Evolutionary conservation across 2,329 filamentous ascomycete species (phyloP).

Genomic region (Talaromyces sp.): DNA sequence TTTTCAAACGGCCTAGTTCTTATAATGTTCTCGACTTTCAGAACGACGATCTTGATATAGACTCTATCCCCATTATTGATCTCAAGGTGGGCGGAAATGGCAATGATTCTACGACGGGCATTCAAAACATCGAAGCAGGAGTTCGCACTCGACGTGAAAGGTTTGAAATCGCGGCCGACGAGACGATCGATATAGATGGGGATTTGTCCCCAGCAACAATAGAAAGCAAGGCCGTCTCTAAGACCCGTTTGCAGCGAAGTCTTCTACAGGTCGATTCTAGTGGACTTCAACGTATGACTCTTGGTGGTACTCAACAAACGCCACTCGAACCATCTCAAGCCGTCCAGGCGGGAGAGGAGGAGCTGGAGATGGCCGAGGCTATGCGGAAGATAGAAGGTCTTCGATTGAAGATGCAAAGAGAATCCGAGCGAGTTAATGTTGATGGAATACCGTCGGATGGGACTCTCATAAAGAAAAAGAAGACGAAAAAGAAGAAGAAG

Average conservation of each 20-base stretch:
- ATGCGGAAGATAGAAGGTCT: constrained; percentile 84
- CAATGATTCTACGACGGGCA: constrained; percentile 6
- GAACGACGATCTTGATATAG: constrained; percentile 77
- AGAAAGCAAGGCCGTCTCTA: constrained; percentile 17
- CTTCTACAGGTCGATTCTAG: constrained; percentile 85
- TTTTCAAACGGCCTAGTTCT: constrained; percentile 52
- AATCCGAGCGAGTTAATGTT: constrained; percentile 44
- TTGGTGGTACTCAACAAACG: constrained; percentile 47
- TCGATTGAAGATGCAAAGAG: constrained; percentile 71
- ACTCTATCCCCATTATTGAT: constrained; percentile 93
- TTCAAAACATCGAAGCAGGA: neutral
- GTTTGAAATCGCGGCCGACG: constrained; percentile 67
- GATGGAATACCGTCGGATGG: constrained; percentile 44
- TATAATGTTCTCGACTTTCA: constrained; percentile 72
- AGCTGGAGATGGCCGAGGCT: constrained; percentile 82
- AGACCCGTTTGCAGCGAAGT: constrained; percentile 45
- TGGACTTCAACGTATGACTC: constrained; percentile 65
- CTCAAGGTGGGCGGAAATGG: constrained; percentile 61
- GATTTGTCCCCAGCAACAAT: constrained; percentile 38
- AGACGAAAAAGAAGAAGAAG: constrained; percentile 17
- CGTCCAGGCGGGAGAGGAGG: constrained; percentile 63
- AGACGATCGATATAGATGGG: constrained; percentile 56
- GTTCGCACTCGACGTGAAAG: constrained; percentile 29
- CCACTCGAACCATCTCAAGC: constrained; percentile 39
- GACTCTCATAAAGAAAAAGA: constrained; percentile 53